Base-by-base conservation (phyloP, 2,329 filamentous ascomycete species). In the Cladosporium sp. region DNA sequence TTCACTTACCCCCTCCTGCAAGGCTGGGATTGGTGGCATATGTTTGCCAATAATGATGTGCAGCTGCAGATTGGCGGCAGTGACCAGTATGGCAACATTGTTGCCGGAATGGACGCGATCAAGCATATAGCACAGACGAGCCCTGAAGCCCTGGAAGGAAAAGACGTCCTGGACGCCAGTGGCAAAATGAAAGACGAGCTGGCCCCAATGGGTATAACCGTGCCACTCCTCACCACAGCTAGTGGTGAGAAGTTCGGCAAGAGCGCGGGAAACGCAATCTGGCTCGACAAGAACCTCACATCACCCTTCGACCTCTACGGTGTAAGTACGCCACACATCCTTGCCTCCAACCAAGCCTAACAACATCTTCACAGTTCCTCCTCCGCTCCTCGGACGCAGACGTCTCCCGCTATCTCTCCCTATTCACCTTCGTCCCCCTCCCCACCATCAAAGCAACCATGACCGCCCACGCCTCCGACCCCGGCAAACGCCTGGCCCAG, bases 1-100 rank as follows among this genome's bases (percentile, higher is more conserved):
- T 96, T 99, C 68, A 80, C 84, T 37, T 99, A 99, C 64, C 93
- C 95, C 1, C 72, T 99, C 13, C 82, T 97, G 61, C 93, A 99
- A 67, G 90, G 86, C 18, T 97, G 91, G 86, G 93, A 99, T 68
- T 99, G 91, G 82, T 97, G 89, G 88, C 79, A 88, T 59, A 79
- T 97, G 72, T 95, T 88, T 70, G 78, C 80, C 41, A 76, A 78
- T 18, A 79, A 77, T 45, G 77, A 79, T 42, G 77, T 90, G 8
- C 85, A 91, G 64, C 80, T 97, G 66, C 90, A 99, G 70, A 88
- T 99, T 47, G 93, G 93, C 52, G 93, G 93, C 34, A 90, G 90
- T 6, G 93, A 99, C 66, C 93, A 99, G 71, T 97, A 86, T 66
- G 93, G 93, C 56, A 99, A 99, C 70, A 97, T 99, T 57, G 80